phyloP scores from a whole-genome alignment of 2,329 filamentous ascomycete genomes.

The Zymoseptoria passerinii region DNA sequence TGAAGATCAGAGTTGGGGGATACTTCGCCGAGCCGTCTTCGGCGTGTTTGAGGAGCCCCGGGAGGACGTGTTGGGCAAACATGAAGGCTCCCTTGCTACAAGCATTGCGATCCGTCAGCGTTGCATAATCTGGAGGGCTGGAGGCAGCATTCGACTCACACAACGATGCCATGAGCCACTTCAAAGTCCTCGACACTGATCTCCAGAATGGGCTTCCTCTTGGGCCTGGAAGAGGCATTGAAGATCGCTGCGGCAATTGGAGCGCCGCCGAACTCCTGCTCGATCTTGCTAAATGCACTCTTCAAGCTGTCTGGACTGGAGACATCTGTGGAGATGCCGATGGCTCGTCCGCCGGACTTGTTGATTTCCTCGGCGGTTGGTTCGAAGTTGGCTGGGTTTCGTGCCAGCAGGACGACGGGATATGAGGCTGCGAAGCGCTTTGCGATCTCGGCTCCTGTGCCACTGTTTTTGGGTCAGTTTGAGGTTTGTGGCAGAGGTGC shows the following conservation, averaged over 20 bases:
- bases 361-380: conserved; percentile 61
- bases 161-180: conserved; percentile 40
- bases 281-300: conserved; percentile 53
- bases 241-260: conserved; percentile 53
- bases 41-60: conserved; percentile 57
- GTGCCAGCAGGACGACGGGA: conserved; percentile 63
- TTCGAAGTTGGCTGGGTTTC: conserved; percentile 55
- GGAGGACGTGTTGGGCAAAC: conserved; percentile 64
- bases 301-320: conserved; percentile 46
- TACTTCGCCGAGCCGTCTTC: conserved; percentile 40
- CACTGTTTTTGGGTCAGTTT: neutral
- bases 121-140: neutral
- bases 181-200: conserved; percentile 49
- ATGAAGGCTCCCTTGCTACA: conserved; percentile 58
- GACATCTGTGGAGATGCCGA: conserved; percentile 60
- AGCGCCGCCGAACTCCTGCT: conserved; percentile 46
- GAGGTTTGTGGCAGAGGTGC: neutral
- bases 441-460: conserved; percentile 34
- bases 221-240: conserved; percentile 54
- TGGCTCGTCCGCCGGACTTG: conserved; percentile 53
- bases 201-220: conserved; percentile 52
- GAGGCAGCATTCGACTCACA: conserved; percentile 28
- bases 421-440: conserved; percentile 54
- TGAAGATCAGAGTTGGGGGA: conserved; percentile 75
- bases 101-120: neutral